Conservation (phyloP, 2,329 filamentous ascomycete species). For the Sordariomycetes sp. region DNA sequence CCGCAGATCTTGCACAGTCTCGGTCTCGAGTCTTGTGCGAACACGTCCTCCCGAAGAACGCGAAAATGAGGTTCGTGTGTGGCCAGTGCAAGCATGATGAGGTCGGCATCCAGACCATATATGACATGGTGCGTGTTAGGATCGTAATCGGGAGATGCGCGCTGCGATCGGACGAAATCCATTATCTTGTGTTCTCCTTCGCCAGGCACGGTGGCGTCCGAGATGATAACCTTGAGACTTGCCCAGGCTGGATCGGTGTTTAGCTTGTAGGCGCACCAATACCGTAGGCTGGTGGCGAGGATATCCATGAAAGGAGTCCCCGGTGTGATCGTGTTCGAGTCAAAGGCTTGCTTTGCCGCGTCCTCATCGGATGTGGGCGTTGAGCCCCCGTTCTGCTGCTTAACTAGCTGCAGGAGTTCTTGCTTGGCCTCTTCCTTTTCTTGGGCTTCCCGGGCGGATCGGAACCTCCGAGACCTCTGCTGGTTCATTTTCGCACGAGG, state of each 20-base stretch:
- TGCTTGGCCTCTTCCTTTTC: conserved; percentile 89
- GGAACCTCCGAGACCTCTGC: conserved; percentile 89
- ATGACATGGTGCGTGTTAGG: conserved; percentile 97
- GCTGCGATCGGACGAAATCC: conserved; percentile 91
- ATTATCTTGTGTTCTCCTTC: conserved; percentile 99
- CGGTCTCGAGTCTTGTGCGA: conserved; percentile 74
- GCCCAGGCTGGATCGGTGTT: conserved; percentile 95
- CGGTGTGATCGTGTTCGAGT: conserved; percentile 76
- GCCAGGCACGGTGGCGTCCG: conserved; percentile 91
- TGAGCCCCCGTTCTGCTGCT: conserved; percentile 58
- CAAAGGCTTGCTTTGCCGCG: conserved; percentile 79
- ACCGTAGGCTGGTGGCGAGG: conserved; percentile 75
- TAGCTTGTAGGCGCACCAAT: conserved; percentile 96
- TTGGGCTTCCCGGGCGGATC: conserved; percentile 83
- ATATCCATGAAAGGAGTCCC: conserved; percentile 99
- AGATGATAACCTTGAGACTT: conserved; percentile 94
- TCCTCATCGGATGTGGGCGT: conserved; percentile 27
- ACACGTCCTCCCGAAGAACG: conserved; percentile 92
- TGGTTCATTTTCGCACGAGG: conserved; percentile 99
- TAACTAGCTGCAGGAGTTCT: conserved; percentile 74
- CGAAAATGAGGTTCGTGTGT: conserved; percentile 97
- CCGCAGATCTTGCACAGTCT: conserved; percentile 80
- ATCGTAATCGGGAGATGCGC: conserved; percentile 79
- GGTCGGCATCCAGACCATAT: conserved; percentile 91
- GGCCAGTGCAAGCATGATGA: conserved; percentile 95